Percentiles rank a stretch among this genome's conserved stretches.
phyloP scores from a whole-genome alignment of 257 asterid species.

The Nicotiana attenuata region DNA sequence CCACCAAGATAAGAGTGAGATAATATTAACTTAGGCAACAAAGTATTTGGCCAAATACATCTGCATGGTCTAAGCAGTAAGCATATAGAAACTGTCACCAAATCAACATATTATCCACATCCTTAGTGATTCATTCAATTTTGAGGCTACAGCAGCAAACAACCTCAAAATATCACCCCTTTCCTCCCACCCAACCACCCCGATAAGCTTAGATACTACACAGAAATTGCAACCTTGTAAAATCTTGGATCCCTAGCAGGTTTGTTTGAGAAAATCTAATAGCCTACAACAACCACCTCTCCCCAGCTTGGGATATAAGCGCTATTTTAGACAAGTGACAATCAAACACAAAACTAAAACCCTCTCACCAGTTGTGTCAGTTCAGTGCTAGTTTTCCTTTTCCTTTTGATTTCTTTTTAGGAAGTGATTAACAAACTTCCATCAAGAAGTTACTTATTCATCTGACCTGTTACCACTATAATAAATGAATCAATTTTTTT shows the following conservation, averaged over 20 bases:
- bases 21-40: neutral
- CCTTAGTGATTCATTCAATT: neutral
- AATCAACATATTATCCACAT: neutral
- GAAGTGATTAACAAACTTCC: conserved; percentile 5
- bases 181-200: neutral
- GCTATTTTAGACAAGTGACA: neutral
- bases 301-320: neutral
- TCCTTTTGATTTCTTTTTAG: neutral
- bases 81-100: neutral
- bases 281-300: neutral
- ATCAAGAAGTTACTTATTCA: neutral
- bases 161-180: neutral
- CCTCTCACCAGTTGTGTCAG: neutral
- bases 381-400: neutral
- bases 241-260: neutral
- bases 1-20: neutral
- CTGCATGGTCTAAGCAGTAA: neutral
- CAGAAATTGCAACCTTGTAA: neutral
- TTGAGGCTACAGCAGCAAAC: neutral
- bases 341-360: neutral
- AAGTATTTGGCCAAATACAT: neutral
- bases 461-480: neutral
- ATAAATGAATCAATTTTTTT: neutral
- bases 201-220: neutral
- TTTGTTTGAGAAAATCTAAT: neutral